Base-by-base conservation (phyloP, 2,329 filamentous ascomycete genomes). In the Cyclaneusma minus region DNA sequence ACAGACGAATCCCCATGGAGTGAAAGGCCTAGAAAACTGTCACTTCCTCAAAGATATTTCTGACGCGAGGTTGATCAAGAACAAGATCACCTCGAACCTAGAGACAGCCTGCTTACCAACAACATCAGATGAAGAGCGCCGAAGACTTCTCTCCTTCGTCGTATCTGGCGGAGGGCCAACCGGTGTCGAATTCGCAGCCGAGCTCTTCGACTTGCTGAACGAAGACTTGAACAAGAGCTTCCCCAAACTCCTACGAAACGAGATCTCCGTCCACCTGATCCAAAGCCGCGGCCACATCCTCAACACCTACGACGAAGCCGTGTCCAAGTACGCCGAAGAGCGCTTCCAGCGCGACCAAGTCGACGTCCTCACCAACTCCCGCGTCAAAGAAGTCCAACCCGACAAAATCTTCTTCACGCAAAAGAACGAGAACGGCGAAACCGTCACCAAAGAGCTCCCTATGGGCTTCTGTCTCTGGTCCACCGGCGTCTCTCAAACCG, bases 401-500 rank as follows among this genome's bases (percentile, higher is more conserved):
- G 83, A 95, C 49, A 79, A 70, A 43, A 93, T 98, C 33, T 54
- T 93, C 13, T 98, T 93, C 55, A 79, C 77, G 0, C 85, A 98
- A 49, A 77, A 81, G 44, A 62, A 63, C 25, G 68, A 79, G 3
- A 60, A 83, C 28, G 84, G 83, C 22, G 68, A 71, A 16, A 52
- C 74, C 0, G 42, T 93, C n/a, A 78, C 73, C 13, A 98, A 98
- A 50, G 89, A 98, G 43, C 69, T 98, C 0, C 87, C 89, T 0
- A 85, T 83, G 61, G 89, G 84, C 15, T 93, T 98, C 57, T 95
- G 89, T 42, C 62, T 98, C 9, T 98, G 89, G 89, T 95, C 89
- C 0, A 98, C 89, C 1, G 89, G 89, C 34, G 87, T 98, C 21
- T 63, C 85, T 0, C 89, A 92, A 47, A 80, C 82, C 4, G 67